phyloP scores from a whole-genome alignment of 331 rosid species.

The Arachis monticola region DNA sequence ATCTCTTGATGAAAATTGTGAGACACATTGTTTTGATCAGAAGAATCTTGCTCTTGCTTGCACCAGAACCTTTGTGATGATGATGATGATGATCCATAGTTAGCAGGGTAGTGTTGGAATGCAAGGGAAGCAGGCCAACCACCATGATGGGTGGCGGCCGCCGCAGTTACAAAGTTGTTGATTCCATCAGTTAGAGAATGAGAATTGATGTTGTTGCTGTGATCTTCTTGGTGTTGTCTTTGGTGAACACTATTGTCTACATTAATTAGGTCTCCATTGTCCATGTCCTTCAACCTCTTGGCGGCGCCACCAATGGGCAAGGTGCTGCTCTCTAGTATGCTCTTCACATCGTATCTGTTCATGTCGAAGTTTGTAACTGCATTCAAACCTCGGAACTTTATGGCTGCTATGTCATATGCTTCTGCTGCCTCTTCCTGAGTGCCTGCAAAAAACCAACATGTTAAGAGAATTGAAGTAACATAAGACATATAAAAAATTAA shows the following conservation, averaged over 20 bases:
- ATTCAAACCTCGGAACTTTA: slow-evolving; percentile 85
- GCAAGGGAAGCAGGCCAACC: slow-evolving; percentile 44
- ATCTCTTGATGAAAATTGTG: slow-evolving; percentile 40
- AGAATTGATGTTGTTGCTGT: slow-evolving; percentile 10
- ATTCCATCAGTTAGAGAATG: slow-evolving; percentile 30
- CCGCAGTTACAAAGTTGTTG: slow-evolving; percentile 29
- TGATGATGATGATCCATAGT: slow-evolving; percentile 31
- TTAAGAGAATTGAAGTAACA: too few relatives aligned
- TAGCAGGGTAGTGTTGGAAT: slow-evolving; percentile 53
- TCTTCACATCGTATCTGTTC: slow-evolving; percentile 81
- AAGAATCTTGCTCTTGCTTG: slow-evolving; percentile 71
- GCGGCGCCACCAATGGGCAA: slow-evolving; percentile 85
- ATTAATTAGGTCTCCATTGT: slow-evolving; percentile 45
- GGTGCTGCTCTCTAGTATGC: slow-evolving; percentile 75
- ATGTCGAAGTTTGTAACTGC: slow-evolving; percentile 95
- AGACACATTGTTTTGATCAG: slow-evolving; percentile 18
- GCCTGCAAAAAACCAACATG: slow-evolving; percentile 42
- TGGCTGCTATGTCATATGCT: slow-evolving; percentile 93
- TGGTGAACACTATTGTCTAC: not conserved
- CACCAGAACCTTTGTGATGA: slow-evolving; percentile 63
- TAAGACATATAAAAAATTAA: too few relatives aligned
- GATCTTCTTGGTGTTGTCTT: slow-evolving; percentile 1
- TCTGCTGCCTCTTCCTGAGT: slow-evolving; percentile 97
- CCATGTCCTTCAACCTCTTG: slow-evolving; percentile 74
- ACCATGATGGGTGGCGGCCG: slow-evolving; percentile 13